phyloP scores from a whole-genome alignment of 2,329 filamentous ascomycete genomes.

The Ascochyta koolunga region DNA sequence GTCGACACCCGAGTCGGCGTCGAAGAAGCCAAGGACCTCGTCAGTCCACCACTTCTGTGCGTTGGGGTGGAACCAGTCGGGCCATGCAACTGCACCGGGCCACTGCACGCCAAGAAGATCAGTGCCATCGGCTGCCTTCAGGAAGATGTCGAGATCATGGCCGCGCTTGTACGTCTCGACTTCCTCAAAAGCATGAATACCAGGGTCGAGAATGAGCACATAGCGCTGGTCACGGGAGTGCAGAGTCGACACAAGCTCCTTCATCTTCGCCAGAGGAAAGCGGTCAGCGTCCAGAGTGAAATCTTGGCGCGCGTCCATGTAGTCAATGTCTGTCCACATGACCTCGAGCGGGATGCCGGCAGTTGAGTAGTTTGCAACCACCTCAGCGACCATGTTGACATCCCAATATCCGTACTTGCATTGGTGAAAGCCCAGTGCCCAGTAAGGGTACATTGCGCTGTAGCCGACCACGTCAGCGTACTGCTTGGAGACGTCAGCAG shows the following conservation, averaged over 20 bases:
- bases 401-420: constrained; percentile 62
- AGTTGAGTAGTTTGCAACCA: constrained; percentile 69
- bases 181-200: constrained; percentile 59
- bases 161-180: constrained; percentile 64
- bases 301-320: constrained; percentile 65
- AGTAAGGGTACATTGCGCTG: constrained; percentile 59
- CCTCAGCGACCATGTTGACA: constrained; percentile 69
- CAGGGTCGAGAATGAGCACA: constrained; percentile 78
- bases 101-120: constrained; percentile 72
- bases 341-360: constrained; percentile 72
- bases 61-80: constrained; percentile 76
- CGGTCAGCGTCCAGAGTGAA: constrained; percentile 70
- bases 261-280: constrained; percentile 67
- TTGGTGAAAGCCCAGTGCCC: constrained; percentile 60
- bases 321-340: constrained; percentile 77
- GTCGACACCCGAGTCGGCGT: constrained; percentile 67
- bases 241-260: constrained; percentile 69
- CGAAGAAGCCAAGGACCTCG: constrained; percentile 71
- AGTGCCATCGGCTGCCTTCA: constrained; percentile 61
- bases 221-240: constrained; percentile 72
- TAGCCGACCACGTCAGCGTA: constrained; percentile 58
- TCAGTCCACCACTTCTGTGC: constrained; percentile 72
- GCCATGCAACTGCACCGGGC: constrained; percentile 75
- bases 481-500: constrained; percentile 55
- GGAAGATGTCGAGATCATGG: constrained; percentile 61